phyloP scores from a whole-genome alignment of 2,329 filamentous ascomycete genomes.

The Ascochyta koolunga region DNA sequence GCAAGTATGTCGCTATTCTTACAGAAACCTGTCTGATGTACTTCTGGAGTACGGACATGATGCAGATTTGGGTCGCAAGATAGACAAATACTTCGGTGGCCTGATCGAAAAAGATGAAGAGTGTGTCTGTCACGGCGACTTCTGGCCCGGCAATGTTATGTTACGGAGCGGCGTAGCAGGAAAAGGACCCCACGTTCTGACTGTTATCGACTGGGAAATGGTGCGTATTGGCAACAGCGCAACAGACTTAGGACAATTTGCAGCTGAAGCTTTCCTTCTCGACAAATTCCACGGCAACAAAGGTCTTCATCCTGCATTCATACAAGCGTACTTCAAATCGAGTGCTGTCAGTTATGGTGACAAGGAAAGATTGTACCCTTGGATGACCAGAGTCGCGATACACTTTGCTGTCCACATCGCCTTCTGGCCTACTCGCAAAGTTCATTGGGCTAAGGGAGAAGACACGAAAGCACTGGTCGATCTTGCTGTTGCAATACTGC shows the following conservation, averaged over 20 bases:
- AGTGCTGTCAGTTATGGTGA: neutral
- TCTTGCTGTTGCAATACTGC: constrained; percentile 27
- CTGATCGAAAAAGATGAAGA: constrained; percentile 37
- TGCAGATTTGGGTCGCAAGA: constrained; percentile 25
- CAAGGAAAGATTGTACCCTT: constrained; percentile 19
- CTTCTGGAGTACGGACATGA: constrained; percentile 34
- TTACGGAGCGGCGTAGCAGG: constrained; percentile 15
- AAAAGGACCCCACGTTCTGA: constrained; percentile 21
- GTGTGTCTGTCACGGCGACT: constrained; percentile 48
- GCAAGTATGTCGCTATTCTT: constrained; percentile 37
- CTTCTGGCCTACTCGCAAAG: constrained; percentile 39
- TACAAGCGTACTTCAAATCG: constrained; percentile 31
- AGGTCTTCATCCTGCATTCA: constrained; percentile 36
- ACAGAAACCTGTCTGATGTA: constrained; percentile 31
- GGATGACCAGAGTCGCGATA: constrained; percentile 36
- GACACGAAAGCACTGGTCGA: constrained; percentile 35
- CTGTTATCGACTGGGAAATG: constrained; percentile 48
- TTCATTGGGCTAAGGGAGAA: constrained; percentile 36
- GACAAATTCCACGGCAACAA: constrained; percentile 42
- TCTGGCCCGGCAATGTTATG: constrained; percentile 49
- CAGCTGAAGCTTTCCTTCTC: constrained; percentile 46
- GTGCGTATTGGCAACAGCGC: constrained; percentile 41
- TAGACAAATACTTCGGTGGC: constrained; percentile 39
- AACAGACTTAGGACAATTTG: constrained; percentile 48
- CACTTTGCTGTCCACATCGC: constrained; percentile 47